Base-by-base conservation (phyloP, 768 basidiomycete genomes). In the Melanogaster broomeanus region DNA sequence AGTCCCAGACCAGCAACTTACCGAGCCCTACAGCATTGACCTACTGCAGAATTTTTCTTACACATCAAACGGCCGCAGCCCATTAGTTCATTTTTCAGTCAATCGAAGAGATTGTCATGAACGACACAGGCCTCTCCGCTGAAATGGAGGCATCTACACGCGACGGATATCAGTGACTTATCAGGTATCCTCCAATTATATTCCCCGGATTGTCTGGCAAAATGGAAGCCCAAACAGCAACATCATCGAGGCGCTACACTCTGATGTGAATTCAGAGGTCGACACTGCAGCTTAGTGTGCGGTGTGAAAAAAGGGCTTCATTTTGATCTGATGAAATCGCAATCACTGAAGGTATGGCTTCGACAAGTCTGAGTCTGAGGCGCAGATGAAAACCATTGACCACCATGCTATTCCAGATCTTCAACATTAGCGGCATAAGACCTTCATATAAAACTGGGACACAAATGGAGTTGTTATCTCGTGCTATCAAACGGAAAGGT, bases 181-280 rank as follows among this genome's bases (percentile, higher is more conserved):
- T 49, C 54, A n/a, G 53, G 51, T 4, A 55, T 57, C 57, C 40
- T 60, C 57, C 11, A 59, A 55, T 45, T 60, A 28, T 16, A 67
- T 70, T 13, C 64, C 64, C 0, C 15, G 33, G 12, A 22, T 30
- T 3, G 53, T 71, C 2, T 71, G 68, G 70, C 40, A 55, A 18
- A 58, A 53, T 4, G 63, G 62, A 0, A 46, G 65, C 16, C n/a
- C 35, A 0, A 66, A 55, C 9, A 68, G 51, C 5, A 71, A 71
- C 35, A 16, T 68, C 0, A 59, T 65, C 38, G 67, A 71, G 27
- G 42, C 40, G 15, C 42, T 58, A 2, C 67, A 70, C 49, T 44
- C 55, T 1, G 59, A 70, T 31, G 55, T 65, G 2, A 69, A 71
- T 35, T 51, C 51, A 0, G 66, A 56, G n/a, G 52, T 42, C 27